Evolutionary conservation across 805 yeast species (phyloP).

Genomic region (Candida ortonii): DNA sequence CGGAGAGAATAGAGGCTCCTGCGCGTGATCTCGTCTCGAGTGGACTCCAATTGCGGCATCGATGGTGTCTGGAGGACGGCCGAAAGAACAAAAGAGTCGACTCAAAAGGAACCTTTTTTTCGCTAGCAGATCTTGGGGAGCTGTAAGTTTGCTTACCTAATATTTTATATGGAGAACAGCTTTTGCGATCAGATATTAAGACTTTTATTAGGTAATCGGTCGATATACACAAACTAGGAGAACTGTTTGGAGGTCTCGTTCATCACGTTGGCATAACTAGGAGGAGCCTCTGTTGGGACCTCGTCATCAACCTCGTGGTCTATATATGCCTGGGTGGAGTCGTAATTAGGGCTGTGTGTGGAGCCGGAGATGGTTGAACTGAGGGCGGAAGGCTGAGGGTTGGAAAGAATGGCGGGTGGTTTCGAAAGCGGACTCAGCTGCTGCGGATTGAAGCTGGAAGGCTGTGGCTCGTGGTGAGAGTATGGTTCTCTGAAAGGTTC

Average conservation of each 20-base stretch:
- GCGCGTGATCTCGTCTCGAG: too few relatives aligned
- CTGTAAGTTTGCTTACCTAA: too few relatives aligned
- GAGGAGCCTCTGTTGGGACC: conserved; percentile 32
- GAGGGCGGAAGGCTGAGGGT: conserved; percentile 1
- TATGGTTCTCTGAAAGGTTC: conserved; percentile 29
- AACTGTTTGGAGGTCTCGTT: conserved; percentile 32
- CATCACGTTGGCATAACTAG: conserved; percentile 37
- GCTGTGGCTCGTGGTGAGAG: conserved; percentile 1
- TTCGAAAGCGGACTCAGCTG: conserved; percentile 26
- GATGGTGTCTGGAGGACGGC: background rate
- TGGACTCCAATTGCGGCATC: background rate
- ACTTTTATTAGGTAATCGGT: too few relatives aligned
- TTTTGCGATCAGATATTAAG: too few relatives aligned
- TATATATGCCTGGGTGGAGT: conserved; percentile 9
- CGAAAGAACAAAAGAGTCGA: background rate
- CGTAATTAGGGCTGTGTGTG: conserved; percentile 14
- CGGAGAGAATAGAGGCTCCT: too few relatives aligned
- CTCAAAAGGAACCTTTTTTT: background rate
- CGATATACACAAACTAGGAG: conserved; percentile 1
- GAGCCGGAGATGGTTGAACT: conserved; percentile 11
- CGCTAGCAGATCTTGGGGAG: background rate
- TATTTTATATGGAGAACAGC: too few relatives aligned
- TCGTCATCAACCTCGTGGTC: conserved; percentile 7
- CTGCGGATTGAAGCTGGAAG: conserved; percentile 12
- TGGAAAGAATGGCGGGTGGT: conserved; percentile 9